Percentiles rank a stretch among this genome's conserved stretches.
Evolutionary conservation across 352 stramenopile genomes (phyloP).

Genomic region (Globisporangium viniferum): DNA sequence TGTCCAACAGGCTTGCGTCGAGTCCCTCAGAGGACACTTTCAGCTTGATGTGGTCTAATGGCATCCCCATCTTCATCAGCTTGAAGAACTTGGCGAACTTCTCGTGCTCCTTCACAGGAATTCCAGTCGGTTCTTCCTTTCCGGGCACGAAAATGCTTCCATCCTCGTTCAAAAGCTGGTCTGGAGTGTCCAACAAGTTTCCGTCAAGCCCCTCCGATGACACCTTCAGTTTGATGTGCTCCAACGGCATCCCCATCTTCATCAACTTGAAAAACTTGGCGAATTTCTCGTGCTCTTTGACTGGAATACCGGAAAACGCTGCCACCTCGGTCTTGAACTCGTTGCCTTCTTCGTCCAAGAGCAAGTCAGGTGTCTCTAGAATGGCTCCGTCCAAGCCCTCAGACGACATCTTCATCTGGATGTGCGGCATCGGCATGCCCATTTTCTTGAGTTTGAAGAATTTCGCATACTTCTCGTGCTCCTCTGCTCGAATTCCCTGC

Average conservation of each 20-base stretch:
- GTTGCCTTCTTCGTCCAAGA: slow-evolving; percentile 54
- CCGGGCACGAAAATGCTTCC: slow-evolving; percentile 17
- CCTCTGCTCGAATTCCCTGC: slow-evolving; percentile 47
- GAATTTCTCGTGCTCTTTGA: slow-evolving; percentile 86
- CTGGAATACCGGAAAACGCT: slow-evolving; percentile 26
- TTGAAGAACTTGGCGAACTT: slow-evolving; percentile 83
- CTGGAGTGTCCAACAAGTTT: slow-evolving; percentile 69
- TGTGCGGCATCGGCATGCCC: slow-evolving; percentile 90
- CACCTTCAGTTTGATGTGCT: slow-evolving; percentile 74
- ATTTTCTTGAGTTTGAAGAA: slow-evolving; percentile 97
- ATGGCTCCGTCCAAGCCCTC: slow-evolving; percentile 89
- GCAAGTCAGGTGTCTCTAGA: slow-evolving; percentile 59
- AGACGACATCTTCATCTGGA: slow-evolving; percentile 92
- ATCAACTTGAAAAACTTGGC: slow-evolving; percentile 66
- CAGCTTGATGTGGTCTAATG: slow-evolving; percentile 71
- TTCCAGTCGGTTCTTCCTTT: slow-evolving; percentile 44
- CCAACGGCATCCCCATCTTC: slow-evolving; percentile 81
- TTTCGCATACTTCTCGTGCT: slow-evolving; percentile 75
- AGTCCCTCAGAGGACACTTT: slow-evolving; percentile 84
- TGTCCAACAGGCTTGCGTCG: slow-evolving; percentile 84
- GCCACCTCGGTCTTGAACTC: slow-evolving; percentile 24
- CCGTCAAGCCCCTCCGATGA: slow-evolving; percentile 85
- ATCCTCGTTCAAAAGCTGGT: slow-evolving; percentile 55
- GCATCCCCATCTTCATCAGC: slow-evolving; percentile 83
- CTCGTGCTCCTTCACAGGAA: slow-evolving; percentile 81